phyloP scores from a whole-genome alignment of 2,329 filamentous ascomycete species.

The Berkeleyomyces basicola region DNA sequence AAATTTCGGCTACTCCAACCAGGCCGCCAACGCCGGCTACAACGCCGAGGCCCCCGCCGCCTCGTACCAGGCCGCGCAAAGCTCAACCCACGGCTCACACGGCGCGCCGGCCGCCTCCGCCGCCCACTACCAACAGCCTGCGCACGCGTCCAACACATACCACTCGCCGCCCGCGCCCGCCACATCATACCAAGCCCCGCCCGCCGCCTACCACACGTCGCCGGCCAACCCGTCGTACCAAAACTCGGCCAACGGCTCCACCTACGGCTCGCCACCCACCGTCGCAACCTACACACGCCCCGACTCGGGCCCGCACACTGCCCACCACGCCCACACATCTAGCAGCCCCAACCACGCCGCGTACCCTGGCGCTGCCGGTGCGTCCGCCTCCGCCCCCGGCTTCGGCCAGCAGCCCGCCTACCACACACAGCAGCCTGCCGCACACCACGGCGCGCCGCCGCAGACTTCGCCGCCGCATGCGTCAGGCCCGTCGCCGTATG shows the following conservation, averaged over 20 bases:
- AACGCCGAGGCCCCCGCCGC: slow-evolving; percentile 45
- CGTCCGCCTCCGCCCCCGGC: slow-evolving; percentile 18
- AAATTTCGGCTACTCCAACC: slow-evolving; percentile 48
- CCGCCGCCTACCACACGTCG: slow-evolving; percentile 7
- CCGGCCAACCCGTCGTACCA: slow-evolving; percentile 9
- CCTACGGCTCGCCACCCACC: slow-evolving; percentile 16
- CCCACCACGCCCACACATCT: slow-evolving; percentile 13
- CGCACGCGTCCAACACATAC: slow-evolving; percentile 19
- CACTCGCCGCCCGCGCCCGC: slow-evolving; percentile 18
- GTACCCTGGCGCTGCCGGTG: slow-evolving; percentile 14
- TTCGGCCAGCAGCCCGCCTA: slow-evolving; percentile 18
- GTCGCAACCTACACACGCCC: slow-evolving; percentile 15
- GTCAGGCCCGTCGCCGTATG: slow-evolving; percentile 3
- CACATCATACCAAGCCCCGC: slow-evolving; percentile 3
- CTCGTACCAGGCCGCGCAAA: slow-evolving; percentile 32
- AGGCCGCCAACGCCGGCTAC: slow-evolving; percentile 37
- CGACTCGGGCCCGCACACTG: slow-evolving; percentile 11
- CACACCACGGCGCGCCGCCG: slow-evolving; percentile 7
- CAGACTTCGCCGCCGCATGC: slow-evolving; percentile 9
- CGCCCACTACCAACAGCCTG: slow-evolving; percentile 4
- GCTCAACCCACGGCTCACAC: slow-evolving; percentile 10
- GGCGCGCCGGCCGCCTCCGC: slow-evolving; percentile 5
- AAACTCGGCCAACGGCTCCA: slow-evolving; percentile 17
- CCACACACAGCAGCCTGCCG: slow-evolving; percentile 15
- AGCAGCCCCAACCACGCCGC: slow-evolving; percentile 11